Conservation (phyloP, 169 alveolate species). For the Babesia ovis region DNA sequence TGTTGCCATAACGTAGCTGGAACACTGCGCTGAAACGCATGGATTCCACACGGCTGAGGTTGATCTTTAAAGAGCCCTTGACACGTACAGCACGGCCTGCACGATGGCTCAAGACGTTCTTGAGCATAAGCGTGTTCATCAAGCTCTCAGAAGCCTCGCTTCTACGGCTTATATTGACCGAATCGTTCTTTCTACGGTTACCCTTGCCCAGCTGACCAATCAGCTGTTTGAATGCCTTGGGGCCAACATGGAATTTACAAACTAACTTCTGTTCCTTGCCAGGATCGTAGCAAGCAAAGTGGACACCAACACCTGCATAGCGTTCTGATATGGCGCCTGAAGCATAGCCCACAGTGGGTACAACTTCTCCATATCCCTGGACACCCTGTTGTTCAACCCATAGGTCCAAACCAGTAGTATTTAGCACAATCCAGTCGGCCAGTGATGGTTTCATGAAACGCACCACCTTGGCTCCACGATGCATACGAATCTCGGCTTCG, state of each 20-base stretch:
- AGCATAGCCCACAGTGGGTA: slow-evolving; percentile 15
- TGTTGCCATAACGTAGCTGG: slow-evolving; percentile 26
- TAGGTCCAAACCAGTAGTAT: slow-evolving; percentile 61
- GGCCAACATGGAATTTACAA: slow-evolving; percentile 23
- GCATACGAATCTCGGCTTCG: slow-evolving; percentile 54
- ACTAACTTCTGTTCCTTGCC: slow-evolving; percentile 55
- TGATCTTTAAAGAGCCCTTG: slow-evolving; percentile 37
- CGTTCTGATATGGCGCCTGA: background rate
- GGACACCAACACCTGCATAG: slow-evolving; percentile 48
- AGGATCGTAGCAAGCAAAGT: slow-evolving; percentile 61
- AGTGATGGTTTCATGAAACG: slow-evolving; percentile 41
- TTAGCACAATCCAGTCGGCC: slow-evolving; percentile 61
- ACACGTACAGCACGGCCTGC: slow-evolving; percentile 31
- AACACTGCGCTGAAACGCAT: slow-evolving; percentile 42
- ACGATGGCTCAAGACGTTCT: background rate
- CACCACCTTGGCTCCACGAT: slow-evolving; percentile 64
- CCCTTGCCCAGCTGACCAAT: slow-evolving; percentile 7
- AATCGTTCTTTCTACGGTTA: slow-evolving; percentile 19
- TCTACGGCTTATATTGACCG: background rate
- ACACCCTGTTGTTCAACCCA: slow-evolving; percentile 63
- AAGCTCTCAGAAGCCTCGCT: background rate
- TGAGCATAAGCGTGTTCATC: background rate
- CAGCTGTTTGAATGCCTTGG: slow-evolving; percentile 7
- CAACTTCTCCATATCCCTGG: slow-evolving; percentile 57
- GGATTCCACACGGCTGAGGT: slow-evolving; percentile 57